Conservation (phyloP, 345 rosid genomes). For the rapeseed (Brassica napus) region DNA sequence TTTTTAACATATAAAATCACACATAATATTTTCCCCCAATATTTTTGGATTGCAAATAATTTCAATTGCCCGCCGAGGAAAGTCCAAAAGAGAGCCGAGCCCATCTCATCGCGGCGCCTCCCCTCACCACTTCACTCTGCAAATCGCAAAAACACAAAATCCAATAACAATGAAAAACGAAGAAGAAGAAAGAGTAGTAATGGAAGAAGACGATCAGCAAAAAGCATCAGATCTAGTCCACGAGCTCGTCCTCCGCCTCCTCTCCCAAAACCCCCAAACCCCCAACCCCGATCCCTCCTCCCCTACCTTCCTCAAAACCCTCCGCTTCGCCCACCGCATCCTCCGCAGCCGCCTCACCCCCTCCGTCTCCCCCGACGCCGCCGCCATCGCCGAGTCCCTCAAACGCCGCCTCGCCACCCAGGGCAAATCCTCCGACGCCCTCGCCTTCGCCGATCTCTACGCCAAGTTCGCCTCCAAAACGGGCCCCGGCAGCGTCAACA, state of each 20-base stretch:
- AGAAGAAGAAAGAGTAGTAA: constrained; percentile 19
- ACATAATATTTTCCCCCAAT: not conserved
- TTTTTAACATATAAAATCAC: too few relatives aligned
- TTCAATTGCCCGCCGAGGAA: constrained; percentile 30
- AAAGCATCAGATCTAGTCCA: constrained; percentile 76
- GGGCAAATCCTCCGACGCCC: constrained; percentile 89
- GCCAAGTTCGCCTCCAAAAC: constrained; percentile 77
- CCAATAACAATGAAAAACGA: not conserved
- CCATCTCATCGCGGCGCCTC: constrained; percentile 16
- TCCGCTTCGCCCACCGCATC: constrained; percentile 80
- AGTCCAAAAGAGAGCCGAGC: constrained; percentile 17
- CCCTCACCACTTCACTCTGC: constrained; percentile 25
- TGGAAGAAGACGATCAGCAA: constrained; percentile 92
- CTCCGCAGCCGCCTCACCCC: constrained; percentile 87
- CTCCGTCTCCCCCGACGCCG: constrained; percentile 72
- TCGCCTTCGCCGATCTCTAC: constrained; percentile 78
- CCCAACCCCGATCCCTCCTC: constrained; percentile 51
- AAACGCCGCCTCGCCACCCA: constrained; percentile 89
- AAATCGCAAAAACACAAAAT: not conserved
- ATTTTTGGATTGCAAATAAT: constrained; percentile 18
- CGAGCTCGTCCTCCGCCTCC: constrained; percentile 77
- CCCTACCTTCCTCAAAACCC: constrained; percentile 54
- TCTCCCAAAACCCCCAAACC: constrained; percentile 59
- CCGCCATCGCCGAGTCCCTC: constrained; percentile 86
- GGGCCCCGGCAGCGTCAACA: constrained; percentile 84